Conservation (phyloP, 2,329 filamentous ascomycete species). For the Beauveria rudraprayagi region DNA sequence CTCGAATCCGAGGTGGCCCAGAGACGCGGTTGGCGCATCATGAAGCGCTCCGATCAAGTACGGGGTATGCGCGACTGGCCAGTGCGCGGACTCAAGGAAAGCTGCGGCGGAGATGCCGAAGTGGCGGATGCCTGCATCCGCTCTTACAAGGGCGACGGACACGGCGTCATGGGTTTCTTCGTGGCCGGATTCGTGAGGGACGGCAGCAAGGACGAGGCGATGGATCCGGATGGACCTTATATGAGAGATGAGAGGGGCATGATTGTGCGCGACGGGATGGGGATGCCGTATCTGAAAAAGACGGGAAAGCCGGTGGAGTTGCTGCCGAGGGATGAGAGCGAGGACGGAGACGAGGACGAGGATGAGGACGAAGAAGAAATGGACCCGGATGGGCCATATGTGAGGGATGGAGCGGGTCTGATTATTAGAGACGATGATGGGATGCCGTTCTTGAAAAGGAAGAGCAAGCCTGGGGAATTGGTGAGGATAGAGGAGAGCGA, state of each 20-base stretch:
- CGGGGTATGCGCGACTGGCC: slow-evolving; percentile 69
- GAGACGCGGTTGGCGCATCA: slow-evolving; percentile 66
- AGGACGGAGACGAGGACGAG: slow-evolving; percentile 18
- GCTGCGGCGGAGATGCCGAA: slow-evolving; percentile 39
- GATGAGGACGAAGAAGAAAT: slow-evolving; percentile 12
- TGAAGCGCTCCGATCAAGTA: slow-evolving; percentile 65
- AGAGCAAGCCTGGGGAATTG: slow-evolving; percentile 23
- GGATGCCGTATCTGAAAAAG: slow-evolving; percentile 29
- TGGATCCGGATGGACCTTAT: slow-evolving; percentile 37
- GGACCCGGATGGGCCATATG: slow-evolving; percentile 38
- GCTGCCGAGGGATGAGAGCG: slow-evolving; percentile 20
- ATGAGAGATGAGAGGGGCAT: slow-evolving; percentile 47
- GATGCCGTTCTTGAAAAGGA: slow-evolving; percentile 30
- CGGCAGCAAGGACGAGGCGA: slow-evolving; percentile 14
- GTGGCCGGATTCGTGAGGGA: slow-evolving; percentile 68
- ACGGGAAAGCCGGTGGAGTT: slow-evolving; percentile 26
- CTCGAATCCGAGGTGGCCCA: slow-evolving; percentile 60
- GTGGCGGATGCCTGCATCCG: slow-evolving; percentile 71
- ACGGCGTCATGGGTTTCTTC: slow-evolving; percentile 92
- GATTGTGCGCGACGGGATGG: slow-evolving; percentile 35
- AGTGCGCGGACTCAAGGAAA: slow-evolving; percentile 50
- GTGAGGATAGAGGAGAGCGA: slow-evolving; percentile 22
- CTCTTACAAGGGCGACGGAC: slow-evolving; percentile 70
- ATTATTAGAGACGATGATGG: slow-evolving; percentile 36
- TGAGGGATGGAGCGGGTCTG: slow-evolving; percentile 46